Base-by-base conservation (phyloP, 169 alveolate genomes). In the Miamiensis avidus region DNA sequence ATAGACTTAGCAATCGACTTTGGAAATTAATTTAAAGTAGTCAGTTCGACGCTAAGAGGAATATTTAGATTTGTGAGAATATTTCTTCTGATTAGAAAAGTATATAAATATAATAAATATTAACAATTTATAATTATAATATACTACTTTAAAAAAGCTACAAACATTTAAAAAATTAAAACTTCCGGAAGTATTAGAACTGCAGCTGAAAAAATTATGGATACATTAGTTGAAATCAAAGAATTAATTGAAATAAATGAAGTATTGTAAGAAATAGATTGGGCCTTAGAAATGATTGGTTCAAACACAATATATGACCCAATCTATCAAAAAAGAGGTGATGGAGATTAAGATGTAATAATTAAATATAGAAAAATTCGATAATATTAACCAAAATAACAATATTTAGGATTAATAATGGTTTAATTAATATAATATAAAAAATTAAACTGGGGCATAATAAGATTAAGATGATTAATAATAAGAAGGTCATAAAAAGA, bases 41-140 rank as follows among this genome's bases (percentile, higher is more conserved):
- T 79, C 0, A 74, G 76, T 29, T 25, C 76, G 15, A 28, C 65
- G 25, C 20, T 65, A 6, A 79, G 73, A 72, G 84, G 84, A 49
- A 79, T 79, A 30, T 79, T 79, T 49, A 79, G 84, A 79, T 79
- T 79, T 72, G 32, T 79, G 31, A 34, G 84, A 49, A 79, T 79
- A 27, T 28, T 79, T 1, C 76, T 79, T 11, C 76, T 79, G 0
- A 34, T 79, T 29, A 79, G 84, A 79, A 79, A 79, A 49, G 84
- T 79, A 32, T 0, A 0, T 29, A 34, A 78, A 64, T 49, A 49
- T 49, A 49, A 49, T n/a, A n/a, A n/a, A n/a, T n/a, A n/a, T n/a
- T n/a, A n/a, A n/a, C n/a, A n/a, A n/a, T n/a, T n/a, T n/a, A n/a
- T n/a, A n/a, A n/a, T n/a, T n/a, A n/a, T n/a, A n/a, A n/a, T n/a